These are phyloP conservation scores for Ambrosiella xylebori DNA, from an alignment of 2,329 filamentous ascomycete genomes.

Conservation along the genomic window DNA sequence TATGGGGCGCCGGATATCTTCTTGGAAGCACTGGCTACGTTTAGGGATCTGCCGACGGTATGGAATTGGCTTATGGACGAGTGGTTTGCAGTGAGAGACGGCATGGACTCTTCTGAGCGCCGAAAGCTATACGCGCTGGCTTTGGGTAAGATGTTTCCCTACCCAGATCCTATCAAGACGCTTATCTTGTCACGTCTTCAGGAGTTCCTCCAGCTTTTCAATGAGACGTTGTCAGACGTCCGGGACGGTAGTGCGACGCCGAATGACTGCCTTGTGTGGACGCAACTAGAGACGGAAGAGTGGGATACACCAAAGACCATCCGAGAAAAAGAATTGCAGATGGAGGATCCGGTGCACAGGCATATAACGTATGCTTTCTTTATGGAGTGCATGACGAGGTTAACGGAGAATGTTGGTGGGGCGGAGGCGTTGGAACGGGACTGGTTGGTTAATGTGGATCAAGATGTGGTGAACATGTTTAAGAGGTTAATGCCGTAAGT, in stretches of 20 bases:
- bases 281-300: conserved; percentile 25
- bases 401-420: conserved; percentile 45
- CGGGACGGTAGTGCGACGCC: conserved; percentile 39
- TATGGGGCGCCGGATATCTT: conserved; percentile 56
- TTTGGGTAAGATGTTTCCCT: conserved; percentile 53
- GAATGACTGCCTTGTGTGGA: conserved; percentile 35
- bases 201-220: conserved; percentile 62
- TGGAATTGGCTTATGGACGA: conserved; percentile 43
- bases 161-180: conserved; percentile 37
- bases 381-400: conserved; percentile 38
- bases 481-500: not conserved
- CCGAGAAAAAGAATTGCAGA: conserved; percentile 33
- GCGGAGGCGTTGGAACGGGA: conserved; percentile 47
- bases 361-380: conserved; percentile 49
- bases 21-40: conserved; percentile 34
- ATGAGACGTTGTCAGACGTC: conserved; percentile 48
- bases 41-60: conserved; percentile 30
- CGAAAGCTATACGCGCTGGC: conserved; percentile 59
- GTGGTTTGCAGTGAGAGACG: conserved; percentile 54
- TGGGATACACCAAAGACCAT: conserved; percentile 40
- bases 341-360: conserved; percentile 49
- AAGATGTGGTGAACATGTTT: conserved; percentile 52
- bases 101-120: conserved; percentile 45
- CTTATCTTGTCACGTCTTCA: conserved; percentile 47
- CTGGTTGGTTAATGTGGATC: conserved; percentile 60